phyloP scores from a whole-genome alignment of 257 asterid genomes.

The Nemophila menziesii region DNA sequence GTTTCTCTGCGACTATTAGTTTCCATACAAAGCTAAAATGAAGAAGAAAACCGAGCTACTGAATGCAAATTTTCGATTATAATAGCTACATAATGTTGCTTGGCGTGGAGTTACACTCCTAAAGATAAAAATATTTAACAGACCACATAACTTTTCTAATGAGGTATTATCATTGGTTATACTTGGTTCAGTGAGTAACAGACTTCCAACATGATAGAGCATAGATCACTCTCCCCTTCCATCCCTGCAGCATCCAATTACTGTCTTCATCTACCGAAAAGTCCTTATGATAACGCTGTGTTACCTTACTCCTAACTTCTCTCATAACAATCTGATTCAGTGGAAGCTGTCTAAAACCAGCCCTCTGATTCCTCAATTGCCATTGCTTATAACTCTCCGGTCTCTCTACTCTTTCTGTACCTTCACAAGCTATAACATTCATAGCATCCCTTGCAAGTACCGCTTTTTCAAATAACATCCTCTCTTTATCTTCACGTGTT shows the following conservation, averaged over 20 bases:
- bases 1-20: too few species aligned
- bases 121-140: too few species aligned
- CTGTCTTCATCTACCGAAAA: slow-evolving; percentile 23
- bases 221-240: slow-evolving; percentile 28
- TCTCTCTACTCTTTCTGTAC: slow-evolving; percentile 25
- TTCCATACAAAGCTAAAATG: too few species aligned
- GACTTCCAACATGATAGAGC: slow-evolving; percentile 32
- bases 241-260: slow-evolving; percentile 31
- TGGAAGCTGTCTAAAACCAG: slow-evolving; percentile 23
- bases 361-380: slow-evolving; percentile 21
- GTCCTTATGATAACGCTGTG: slow-evolving; percentile 19
- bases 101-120: too few species aligned
- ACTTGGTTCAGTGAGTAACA: not conserved
- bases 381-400: slow-evolving; percentile 29
- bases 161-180: too few species aligned
- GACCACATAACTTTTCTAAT: too few species aligned
- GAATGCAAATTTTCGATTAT: too few species aligned
- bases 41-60: too few species aligned
- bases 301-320: slow-evolving; percentile 20
- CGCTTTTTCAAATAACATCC: slow-evolving; percentile 23
- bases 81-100: too few species aligned
- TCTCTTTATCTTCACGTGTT: slow-evolving; percentile 13
- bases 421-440: slow-evolving; percentile 32
- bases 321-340: slow-evolving; percentile 16
- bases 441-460: slow-evolving; percentile 19